phyloP scores from a whole-genome alignment of 2,329 filamentous ascomycete species.

The Escovopsis sp. region DNA sequence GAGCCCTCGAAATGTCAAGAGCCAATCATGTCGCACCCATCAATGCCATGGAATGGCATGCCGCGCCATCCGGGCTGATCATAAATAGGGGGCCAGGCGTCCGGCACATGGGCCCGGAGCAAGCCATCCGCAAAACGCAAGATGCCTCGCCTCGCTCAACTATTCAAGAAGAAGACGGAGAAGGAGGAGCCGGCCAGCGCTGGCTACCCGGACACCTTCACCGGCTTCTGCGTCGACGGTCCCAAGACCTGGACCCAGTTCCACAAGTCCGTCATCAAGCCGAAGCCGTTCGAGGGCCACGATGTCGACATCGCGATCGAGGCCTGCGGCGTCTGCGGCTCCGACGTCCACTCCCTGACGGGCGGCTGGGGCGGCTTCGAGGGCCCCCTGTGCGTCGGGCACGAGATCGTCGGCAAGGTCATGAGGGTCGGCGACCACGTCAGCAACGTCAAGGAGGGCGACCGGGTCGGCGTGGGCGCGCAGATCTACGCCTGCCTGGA shows the following conservation, averaged over 20 bases:
- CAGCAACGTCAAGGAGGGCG: slow-evolving; percentile 40
- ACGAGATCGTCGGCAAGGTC: slow-evolving; percentile 43
- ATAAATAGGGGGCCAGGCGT: too few relatives aligned
- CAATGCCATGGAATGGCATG: too few relatives aligned
- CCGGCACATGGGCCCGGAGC: too few relatives aligned
- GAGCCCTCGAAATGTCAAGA: too few relatives aligned
- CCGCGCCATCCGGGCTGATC: too few relatives aligned
- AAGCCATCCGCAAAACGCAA: background rate
- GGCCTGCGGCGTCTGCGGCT: slow-evolving; percentile 50
- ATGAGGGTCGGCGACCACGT: slow-evolving; percentile 31
- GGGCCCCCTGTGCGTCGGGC: slow-evolving; percentile 38
- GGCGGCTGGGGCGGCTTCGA: slow-evolving; percentile 38
- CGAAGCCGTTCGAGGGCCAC: slow-evolving; percentile 21
- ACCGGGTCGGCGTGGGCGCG: slow-evolving; percentile 49
- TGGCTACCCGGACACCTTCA: slow-evolving; percentile 31
- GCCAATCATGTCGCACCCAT: too few relatives aligned
- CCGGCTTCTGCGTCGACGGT: slow-evolving; percentile 27
- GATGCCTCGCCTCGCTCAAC: background rate
- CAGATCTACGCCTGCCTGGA: slow-evolving; percentile 43
- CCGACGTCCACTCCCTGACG: slow-evolving; percentile 43
- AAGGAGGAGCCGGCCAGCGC: slow-evolving; percentile 12
- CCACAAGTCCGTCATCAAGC: slow-evolving; percentile 21
- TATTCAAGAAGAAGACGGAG: background rate
- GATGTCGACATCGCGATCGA: slow-evolving; percentile 56
- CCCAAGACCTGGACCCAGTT: slow-evolving; percentile 29